Base-by-base conservation (phyloP, 331 rosid genomes). In the Saraca asoca region DNA sequence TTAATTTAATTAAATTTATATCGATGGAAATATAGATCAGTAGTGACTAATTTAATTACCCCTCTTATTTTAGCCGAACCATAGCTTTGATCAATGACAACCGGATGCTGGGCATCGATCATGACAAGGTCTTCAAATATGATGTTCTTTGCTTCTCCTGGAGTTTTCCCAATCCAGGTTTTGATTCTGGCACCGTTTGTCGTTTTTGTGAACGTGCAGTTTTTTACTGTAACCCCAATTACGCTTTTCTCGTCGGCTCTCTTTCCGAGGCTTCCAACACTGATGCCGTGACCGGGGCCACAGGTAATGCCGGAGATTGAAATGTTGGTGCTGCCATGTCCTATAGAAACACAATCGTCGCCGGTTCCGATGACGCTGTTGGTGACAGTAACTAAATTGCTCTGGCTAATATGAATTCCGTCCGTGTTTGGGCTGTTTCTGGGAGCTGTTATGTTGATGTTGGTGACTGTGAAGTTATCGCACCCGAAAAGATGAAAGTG, bases 231-330 rank as follows among this genome's bases (percentile, higher is more conserved):
- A 7, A 91, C 39, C 7, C 75, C 71, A 0, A 19, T 10, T 14
- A 86, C 89, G 10, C 77, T 55, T 53, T 52, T 31, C 33, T 88
- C 96, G 0, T 45, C 42, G 0, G 55, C 43, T 43, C 85, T 79
- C 83, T 84, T 91, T 1, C 95, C 97, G 37, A 91, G 90, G 68
- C 95, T 84, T 43, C 96, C 97, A 15, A 88, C 38, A 15, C 94
- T 87, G 56, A 91, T 76, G 52, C 97, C 97, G 33, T 91, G 85
- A 10, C 97, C 97, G 0, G 97, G 97, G 39, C 94, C 91, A 12
- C 97, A 90, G 0, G 74, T 78, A 19, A 87, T 20, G 41, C 63
- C 48, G 1, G 18, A 46, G 60, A 87, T 37, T 8, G n/a, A 0
- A 42, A 87, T 31, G 17, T 74, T 56, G 7, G 55, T 33, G 50